Evolutionary conservation across 441 rosid species (phyloP).

Genomic region (Geranium incanum): DNA sequence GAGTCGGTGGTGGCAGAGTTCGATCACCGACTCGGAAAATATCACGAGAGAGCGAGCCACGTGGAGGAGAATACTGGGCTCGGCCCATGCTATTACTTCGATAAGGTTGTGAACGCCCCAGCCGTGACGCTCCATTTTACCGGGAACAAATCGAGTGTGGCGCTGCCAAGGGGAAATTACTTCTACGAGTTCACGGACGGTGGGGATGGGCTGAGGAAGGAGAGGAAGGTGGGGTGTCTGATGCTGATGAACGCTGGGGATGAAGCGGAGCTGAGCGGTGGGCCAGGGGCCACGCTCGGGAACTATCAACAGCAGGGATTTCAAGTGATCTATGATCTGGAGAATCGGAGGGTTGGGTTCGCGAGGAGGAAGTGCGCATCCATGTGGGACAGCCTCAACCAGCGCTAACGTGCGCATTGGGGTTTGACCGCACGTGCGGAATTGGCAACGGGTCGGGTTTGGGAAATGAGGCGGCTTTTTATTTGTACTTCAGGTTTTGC

Average conservation of each 20-base stretch:
- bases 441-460: no score
- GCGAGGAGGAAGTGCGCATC: conserved; percentile 76
- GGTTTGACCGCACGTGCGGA: conserved; percentile 13
- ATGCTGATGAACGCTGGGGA: conserved; percentile 94
- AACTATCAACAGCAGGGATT: conserved; percentile 95
- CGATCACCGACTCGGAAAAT: conserved; percentile 46
- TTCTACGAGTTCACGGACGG: conserved; percentile 70
- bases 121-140: conserved; percentile 47
- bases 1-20: conserved; percentile 54
- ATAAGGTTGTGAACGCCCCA: conserved; percentile 39
- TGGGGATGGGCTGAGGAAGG: conserved; percentile 34
- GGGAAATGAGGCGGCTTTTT: no score
- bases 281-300: conserved; percentile 76
- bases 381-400: conserved; percentile 65
- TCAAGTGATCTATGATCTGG: conserved; percentile 85
- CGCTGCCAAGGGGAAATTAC: conserved; percentile 66
- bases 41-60: conserved; percentile 46
- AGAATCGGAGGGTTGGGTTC: conserved; percentile 64
- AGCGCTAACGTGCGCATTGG: conserved; percentile 27
- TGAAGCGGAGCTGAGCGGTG: conserved; percentile 62
- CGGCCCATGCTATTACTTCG: conserved; percentile 66
- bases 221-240: conserved; percentile 65
- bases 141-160: conserved; percentile 67
- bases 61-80: conserved; percentile 68
- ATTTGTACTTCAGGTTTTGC: neutral